phyloP scores from a whole-genome alignment of 805 yeast genomes.

The Yamadazyma takamatsuzukensis region DNA sequence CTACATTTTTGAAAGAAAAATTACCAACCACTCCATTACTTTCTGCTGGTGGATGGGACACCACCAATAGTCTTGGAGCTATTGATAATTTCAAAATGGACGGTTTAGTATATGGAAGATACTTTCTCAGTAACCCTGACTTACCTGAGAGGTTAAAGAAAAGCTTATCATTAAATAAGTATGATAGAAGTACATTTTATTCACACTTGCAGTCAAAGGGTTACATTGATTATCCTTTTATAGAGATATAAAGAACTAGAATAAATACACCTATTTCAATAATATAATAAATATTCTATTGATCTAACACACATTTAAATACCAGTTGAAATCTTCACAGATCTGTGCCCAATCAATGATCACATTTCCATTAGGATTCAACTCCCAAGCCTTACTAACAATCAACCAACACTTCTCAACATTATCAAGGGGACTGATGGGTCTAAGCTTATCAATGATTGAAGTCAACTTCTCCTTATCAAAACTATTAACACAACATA shows the following conservation, averaged over 20 bases:
- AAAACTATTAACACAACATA: constrained; percentile 13
- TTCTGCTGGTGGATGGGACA: constrained; percentile 14
- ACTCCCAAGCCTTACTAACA: constrained; percentile 17
- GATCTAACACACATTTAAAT: constrained; percentile 7
- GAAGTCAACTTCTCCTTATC: constrained; percentile 17
- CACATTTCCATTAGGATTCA: constrained; percentile 12
- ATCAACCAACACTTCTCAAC: constrained; percentile 12
- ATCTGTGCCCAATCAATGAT: constrained; percentile 18
- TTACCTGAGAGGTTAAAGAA: constrained; percentile 4
- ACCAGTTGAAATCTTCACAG: constrained; percentile 22
- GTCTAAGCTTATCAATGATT: constrained; percentile 11
- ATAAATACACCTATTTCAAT: no score
- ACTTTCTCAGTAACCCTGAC: constrained; percentile 8
- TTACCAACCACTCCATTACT: constrained; percentile 10
- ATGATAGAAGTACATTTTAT: constrained; percentile 8
- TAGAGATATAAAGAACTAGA: no score
- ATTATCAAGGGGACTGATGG: constrained; percentile 14
- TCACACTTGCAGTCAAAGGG: constrained; percentile 7
- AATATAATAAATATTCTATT: no score
- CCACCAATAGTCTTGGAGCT: constrained; percentile 2
- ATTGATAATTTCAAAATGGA: background rate
- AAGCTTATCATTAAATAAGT: constrained; percentile 1
- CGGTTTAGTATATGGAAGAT: constrained; percentile 6
- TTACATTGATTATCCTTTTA: constrained; percentile 6
- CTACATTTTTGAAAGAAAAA: constrained; percentile 1